phyloP scores from a whole-genome alignment of 768 basidiomycete species.

The Mycena pura region DNA sequence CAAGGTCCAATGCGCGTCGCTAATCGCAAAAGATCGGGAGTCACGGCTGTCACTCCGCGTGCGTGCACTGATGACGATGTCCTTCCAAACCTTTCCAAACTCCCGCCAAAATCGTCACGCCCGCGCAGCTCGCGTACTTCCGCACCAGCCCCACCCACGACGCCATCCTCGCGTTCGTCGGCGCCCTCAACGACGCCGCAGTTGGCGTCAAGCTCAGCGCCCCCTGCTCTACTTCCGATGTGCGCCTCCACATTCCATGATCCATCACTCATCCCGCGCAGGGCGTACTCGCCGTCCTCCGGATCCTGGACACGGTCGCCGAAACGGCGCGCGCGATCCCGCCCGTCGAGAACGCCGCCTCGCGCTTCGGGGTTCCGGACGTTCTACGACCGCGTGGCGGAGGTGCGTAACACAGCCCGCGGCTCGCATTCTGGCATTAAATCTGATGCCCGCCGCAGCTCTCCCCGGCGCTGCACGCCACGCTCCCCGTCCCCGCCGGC shows the following conservation, averaged over 20 bases:
- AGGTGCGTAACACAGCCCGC: too few relatives aligned
- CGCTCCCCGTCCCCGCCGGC: conserved; percentile 63
- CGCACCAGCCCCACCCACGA: conserved; percentile 74
- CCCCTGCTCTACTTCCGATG: conserved; percentile 60
- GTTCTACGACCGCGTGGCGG: conserved; percentile 83
- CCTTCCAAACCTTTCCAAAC: conserved; percentile 55
- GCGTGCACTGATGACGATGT: too few relatives aligned
- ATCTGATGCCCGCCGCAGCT: conserved; percentile 43
- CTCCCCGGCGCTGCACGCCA: conserved; percentile 62
- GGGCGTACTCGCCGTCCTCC: conserved; percentile 69
- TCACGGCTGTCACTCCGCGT: too few relatives aligned
- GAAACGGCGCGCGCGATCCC: conserved; percentile 73
- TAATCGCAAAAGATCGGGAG: too few relatives aligned
- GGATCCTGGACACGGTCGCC: conserved; percentile 71
- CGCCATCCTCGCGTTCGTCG: conserved; percentile 72
- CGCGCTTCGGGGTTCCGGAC: conserved; percentile 91
- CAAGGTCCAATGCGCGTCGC: too few relatives aligned
- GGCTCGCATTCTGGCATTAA: not conserved
- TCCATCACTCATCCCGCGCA: conserved; percentile 37
- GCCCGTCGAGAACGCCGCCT: conserved; percentile 87
- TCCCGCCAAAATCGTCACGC: conserved; percentile 81
- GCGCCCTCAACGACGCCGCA: conserved; percentile 76
- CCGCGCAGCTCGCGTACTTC: conserved; percentile 82
- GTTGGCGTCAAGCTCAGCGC: conserved; percentile 80
- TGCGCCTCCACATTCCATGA: conserved; percentile 53